Evolutionary conservation across 164 flowering plant species (phyloP), one percentile per base, ranked within the genome.

Genomic region (Annona cherimola): DNA sequence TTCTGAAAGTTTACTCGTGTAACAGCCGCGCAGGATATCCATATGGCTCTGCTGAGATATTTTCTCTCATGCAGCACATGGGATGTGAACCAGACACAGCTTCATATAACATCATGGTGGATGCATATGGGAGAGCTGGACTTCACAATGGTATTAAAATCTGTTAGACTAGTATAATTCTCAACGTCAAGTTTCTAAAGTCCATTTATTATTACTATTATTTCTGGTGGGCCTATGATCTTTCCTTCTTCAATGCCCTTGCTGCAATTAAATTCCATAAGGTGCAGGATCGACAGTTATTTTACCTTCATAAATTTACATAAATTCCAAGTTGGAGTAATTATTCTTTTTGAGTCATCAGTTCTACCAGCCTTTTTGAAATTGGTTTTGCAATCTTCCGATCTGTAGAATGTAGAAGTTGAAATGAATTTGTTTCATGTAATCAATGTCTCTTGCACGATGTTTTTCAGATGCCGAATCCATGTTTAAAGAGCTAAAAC

Each of bases 1-100:
- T 5, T 11, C 41, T 41, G 11, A 4, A 44, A 60, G 12, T 39
- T 12, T 69, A 61, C 42, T 18, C 39, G 59, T 61, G 41, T 55
- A 64, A 72, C 81, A 86, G 89, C 54, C 89, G 87, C 76, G 87
- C 87, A 76, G 97, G 98, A 76, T 89, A 72, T 81, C 92, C 97
- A 16, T 64, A 82, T 75, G 98, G 93, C 3, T 89, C 96, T 61
- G 91, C 94, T 46, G 97, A 94, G 71, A 86, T 94, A 69, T 94
- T 91, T 78, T 88, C 97, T 18, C 92, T 94, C 54, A 94, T 94
- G 98, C 91, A 91, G 76, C 90, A 88, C 77, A 90, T 90, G 98
- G 98, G 93, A 3, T 90, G 90, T 81, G 98, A 94, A 79, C 98
- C 98, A 19, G 97, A 94, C 80, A 86, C 87, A 79, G 98, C 97